Conservation (phyloP, 179 eudicot species). For the Gypsophila paniculata region DNA sequence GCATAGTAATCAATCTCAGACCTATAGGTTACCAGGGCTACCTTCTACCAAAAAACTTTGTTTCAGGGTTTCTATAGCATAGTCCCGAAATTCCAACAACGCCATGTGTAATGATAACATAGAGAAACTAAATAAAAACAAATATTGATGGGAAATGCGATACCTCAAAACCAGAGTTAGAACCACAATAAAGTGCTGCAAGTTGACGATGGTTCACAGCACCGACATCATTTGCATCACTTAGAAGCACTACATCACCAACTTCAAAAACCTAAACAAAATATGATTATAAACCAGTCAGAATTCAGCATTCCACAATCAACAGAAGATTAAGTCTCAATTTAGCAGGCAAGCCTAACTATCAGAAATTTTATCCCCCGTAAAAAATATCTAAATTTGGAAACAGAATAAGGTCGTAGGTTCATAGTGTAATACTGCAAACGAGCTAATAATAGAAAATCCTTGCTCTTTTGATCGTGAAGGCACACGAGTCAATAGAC, state of each 20-base stretch:
- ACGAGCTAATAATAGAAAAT: neutral
- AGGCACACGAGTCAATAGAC: neutral
- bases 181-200: constrained; percentile 89
- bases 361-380: neutral
- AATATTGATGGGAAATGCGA: neutral
- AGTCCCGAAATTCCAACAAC: too few species aligned
- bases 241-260: constrained; percentile 67
- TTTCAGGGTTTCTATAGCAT: too few species aligned
- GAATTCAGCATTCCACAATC: neutral
- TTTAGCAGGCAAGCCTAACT: neutral
- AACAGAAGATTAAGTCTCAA: neutral
- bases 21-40: neutral
- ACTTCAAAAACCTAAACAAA: constrained; percentile 75
- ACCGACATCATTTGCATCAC: constrained; percentile 78
- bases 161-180: constrained; percentile 97
- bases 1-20: neutral
- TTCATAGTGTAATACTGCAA: neutral
- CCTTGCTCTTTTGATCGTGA: too few species aligned
- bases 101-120: too few species aligned
- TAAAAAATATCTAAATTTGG: neutral
- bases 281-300: neutral
- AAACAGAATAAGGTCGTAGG: neutral
- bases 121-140: neutral
- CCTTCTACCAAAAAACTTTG: neutral
- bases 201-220: constrained; percentile 73